Evolutionary conservation across 2,329 filamentous ascomycete species (phyloP).

Genomic region (Calonectria pseudoturangicola): DNA sequence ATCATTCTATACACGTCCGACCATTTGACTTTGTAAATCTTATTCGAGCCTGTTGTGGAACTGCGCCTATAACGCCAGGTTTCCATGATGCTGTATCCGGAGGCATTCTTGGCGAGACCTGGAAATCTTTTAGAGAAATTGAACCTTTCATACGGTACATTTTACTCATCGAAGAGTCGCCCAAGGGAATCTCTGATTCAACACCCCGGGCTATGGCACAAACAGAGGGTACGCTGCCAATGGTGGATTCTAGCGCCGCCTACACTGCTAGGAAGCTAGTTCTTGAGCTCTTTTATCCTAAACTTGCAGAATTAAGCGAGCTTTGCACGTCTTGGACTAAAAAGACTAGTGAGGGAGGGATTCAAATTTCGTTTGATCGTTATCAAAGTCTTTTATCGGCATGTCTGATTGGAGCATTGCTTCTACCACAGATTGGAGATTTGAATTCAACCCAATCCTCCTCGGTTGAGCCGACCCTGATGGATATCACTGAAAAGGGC

Average conservation of each 20-base stretch:
- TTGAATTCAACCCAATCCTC: slow-evolving; percentile 69
- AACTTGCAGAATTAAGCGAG: slow-evolving; percentile 69
- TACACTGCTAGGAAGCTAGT: slow-evolving; percentile 70
- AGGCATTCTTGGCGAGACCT: slow-evolving; percentile 68
- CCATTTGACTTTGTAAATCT: slow-evolving; percentile 81
- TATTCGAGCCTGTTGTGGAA: slow-evolving; percentile 81
- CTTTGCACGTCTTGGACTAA: slow-evolving; percentile 69
- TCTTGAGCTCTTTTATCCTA: slow-evolving; percentile 72
- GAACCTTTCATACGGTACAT: slow-evolving; percentile 72
- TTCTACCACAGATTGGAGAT: slow-evolving; percentile 68
- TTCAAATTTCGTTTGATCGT: slow-evolving; percentile 71
- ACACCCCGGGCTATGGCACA: slow-evolving; percentile 32
- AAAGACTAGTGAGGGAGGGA: slow-evolving; percentile 65
- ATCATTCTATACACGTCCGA: slow-evolving; percentile 77
- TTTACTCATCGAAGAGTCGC: slow-evolving; percentile 67
- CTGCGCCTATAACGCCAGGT: slow-evolving; percentile 57
- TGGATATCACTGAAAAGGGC: slow-evolving; percentile 63
- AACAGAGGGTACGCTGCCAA: slow-evolving; percentile 40
- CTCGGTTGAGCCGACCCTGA: slow-evolving; percentile 67
- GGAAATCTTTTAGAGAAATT: slow-evolving; percentile 66
- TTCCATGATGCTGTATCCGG: slow-evolving; percentile 64
- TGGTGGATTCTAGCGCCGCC: slow-evolving; percentile 58
- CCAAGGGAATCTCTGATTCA: not conserved
- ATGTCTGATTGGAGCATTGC: slow-evolving; percentile 65
- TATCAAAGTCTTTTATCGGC: slow-evolving; percentile 72